Base-by-base conservation (phyloP, 78 protist species). In the Dictyostelium firmibasis region DNA sequence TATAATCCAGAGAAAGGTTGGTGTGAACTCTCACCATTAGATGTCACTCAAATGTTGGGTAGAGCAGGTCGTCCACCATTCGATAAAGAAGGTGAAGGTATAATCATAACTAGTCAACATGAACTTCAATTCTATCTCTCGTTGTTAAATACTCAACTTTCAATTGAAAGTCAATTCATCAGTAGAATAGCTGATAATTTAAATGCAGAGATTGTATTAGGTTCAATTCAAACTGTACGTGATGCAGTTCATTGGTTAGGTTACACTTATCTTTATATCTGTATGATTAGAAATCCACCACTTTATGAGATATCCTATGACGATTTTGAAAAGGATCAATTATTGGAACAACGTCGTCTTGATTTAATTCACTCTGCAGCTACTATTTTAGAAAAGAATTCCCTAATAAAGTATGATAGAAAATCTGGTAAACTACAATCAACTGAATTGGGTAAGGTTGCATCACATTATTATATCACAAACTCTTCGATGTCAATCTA, bases 41-140 rank as follows among this genome's bases (percentile, higher is more conserved):
- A 99, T 78, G 96, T 99, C 33, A 84, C 99, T 93, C 99, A 99
- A 96, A 99, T 99, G 99, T 4, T 99, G 23, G 99, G 99, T 9
- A 98, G 99, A 31, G 99, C 99, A 2, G 99, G 99, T n/a, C 97
- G 99, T 25, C 99, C 99, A 41, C 99, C 97, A 75, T 98, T 69
- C 85, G 99, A 99, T 85, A 96, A 82, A 4, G n/a, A 47, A 4
- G 99, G 99, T 72, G 99, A 98, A 36, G 99, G 99, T 50, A 95
- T 98, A 83, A 27, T 99, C 62, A 96, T 99, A 78, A 98, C 99
- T 10, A 94, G 94, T 18, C 99, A 98, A 81, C 38, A 74, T 0
- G 99, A 99, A 83, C 92, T 99, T 36, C 98, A 94, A 85, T 91
- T 88, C 96, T 99, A 99, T 89, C 97, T 99, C 25, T 97, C 99